Evolutionary conservation across 352 stramenopile species (phyloP), one percentile per base, ranked within the genome.

Genomic region (Pythium vanterpoolii): DNA sequence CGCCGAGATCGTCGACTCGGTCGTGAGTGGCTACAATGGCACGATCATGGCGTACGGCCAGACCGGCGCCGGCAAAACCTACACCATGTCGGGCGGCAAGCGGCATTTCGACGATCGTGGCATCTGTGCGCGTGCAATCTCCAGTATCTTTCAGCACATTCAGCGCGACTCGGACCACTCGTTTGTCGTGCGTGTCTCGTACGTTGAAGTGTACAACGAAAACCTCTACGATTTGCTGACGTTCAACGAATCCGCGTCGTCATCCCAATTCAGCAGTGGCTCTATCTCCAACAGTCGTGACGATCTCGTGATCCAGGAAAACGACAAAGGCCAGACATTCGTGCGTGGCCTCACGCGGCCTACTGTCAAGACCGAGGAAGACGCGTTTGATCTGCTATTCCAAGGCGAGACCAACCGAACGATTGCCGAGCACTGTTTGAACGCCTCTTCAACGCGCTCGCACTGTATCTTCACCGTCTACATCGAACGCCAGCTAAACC

Each of bases 121-220:
- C 53, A 73, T 92, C 19, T 82, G 74, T 26, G 76, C 80, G 19
- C 74, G 80, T 18, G 53, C 83, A 13, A 72, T 90, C 31, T 76
- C 75, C n/a, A 64, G 56, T 24, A 63, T 89, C 33, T 90, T 90
- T 51, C 69, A 79, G 48, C 66, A 63, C 7, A 73, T 82, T 26
- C 56, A 84, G 27, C 61, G 70, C 4, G 77, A 89, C 26, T 63
- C 56, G 0, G 71, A 84, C 36, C 67, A 87, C 47, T 62, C 70
- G 19, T 88, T 78, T 33, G 64, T 58, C 1, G 68, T 95, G 30
- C 86, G 72, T 28, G 79, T 87, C 34, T 90, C 76, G 21, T 95
- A 90, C 64, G 69, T 96, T n/a, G 85, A 96, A 61, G 86, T 96
- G 8, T 95, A 96, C 77, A 97, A 97, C 63, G 88, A 98, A 53